A percentile compares a stretch with the other conserved stretches of the same genome.
These are phyloP conservation scores for Aspergillus sp. DNA, from an alignment of 2,329 filamentous ascomycete species.

Conservation along the genomic window DNA sequence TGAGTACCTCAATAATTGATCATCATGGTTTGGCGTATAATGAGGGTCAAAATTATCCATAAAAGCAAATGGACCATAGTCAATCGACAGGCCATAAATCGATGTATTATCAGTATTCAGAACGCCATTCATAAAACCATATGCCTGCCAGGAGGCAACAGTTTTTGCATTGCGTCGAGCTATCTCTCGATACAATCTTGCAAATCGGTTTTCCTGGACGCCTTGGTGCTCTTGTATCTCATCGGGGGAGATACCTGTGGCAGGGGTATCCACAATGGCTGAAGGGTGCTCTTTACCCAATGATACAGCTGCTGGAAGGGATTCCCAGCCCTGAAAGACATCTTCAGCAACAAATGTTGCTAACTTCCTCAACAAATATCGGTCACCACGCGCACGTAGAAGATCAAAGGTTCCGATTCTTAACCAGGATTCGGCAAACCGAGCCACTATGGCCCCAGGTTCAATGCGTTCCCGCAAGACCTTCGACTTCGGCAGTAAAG, in stretches of 20 bases:
- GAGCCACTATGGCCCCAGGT: slow-evolving; percentile 84
- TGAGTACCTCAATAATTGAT: slow-evolving; percentile 77
- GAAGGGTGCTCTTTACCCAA: slow-evolving; percentile 36
- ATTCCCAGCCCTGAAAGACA: slow-evolving; percentile 82
- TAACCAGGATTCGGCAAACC: slow-evolving; percentile 89
- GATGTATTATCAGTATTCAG: slow-evolving; percentile 98
- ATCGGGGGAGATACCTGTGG: slow-evolving; percentile 51
- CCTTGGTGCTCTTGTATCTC: slow-evolving; percentile 63
- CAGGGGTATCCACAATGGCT: slow-evolving; percentile 39
- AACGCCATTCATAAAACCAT: slow-evolving; percentile 99
- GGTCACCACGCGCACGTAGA: slow-evolving; percentile 74
- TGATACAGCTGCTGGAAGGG: slow-evolving; percentile 59
- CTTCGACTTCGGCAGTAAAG: slow-evolving; percentile 64
- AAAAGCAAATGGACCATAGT: slow-evolving; percentile 96
- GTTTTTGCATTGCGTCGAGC: slow-evolving; percentile 78
- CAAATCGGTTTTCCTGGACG: slow-evolving; percentile 77
- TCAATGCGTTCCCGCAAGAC: slow-evolving; percentile 78
- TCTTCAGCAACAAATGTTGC: slow-evolving; percentile 83
- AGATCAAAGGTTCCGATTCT: slow-evolving; percentile 95
- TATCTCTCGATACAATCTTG: slow-evolving; percentile 81
- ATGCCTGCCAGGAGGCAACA: slow-evolving; percentile 92
- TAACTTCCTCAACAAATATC: slow-evolving; percentile 66
- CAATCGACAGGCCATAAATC: slow-evolving; percentile 79
- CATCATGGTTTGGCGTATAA: slow-evolving; percentile 97
- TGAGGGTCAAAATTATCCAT: slow-evolving; percentile 92